These are phyloP conservation scores for Rhododendron griersonianum DNA, from an alignment of 148 eudicot genomes.

Conservation along the genomic window DNA sequence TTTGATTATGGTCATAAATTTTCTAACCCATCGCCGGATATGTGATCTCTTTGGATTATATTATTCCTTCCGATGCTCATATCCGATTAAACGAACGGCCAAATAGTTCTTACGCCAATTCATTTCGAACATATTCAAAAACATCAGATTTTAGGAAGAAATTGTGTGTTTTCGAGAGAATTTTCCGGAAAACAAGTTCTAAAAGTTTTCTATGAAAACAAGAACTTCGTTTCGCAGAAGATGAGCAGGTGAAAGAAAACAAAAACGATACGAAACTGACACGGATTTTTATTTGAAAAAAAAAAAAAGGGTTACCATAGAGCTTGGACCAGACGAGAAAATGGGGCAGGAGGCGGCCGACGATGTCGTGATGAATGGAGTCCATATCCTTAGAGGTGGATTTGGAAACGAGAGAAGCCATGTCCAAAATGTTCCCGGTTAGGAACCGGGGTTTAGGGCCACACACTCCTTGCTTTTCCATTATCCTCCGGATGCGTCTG, in stretches of 20 bases:
- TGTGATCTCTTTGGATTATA: neutral
- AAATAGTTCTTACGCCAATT: neutral
- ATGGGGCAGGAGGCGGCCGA: slow-evolving; percentile 75
- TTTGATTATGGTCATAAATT: no score
- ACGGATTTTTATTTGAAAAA: neutral
- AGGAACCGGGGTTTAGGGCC: slow-evolving; percentile 73
- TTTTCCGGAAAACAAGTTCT: neutral
- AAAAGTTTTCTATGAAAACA: neutral
- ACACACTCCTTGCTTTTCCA: slow-evolving; percentile 73
- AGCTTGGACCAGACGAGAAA: slow-evolving; percentile 58
- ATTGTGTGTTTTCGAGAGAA: neutral
- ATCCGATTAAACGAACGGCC: neutral
- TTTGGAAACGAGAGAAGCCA: slow-evolving; percentile 52
- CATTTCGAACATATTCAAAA: neutral
- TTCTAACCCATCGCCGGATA: neutral
- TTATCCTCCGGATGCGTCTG: slow-evolving; percentile 56
- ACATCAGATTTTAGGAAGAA: neutral
- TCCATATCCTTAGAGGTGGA: slow-evolving; percentile 66
- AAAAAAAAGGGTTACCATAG: slow-evolving; percentile 36
- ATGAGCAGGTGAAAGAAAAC: neutral
- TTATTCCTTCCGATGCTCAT: neutral
- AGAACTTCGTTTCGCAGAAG: no score
- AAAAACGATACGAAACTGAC: neutral
- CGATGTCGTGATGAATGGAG: slow-evolving; percentile 54
- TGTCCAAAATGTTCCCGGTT: slow-evolving; percentile 59